Evolutionary conservation across 495 filamentous ascomycete genomes (phyloP), one percentile per base, ranked within the genome.

Genomic region (Letharia columbiana): DNA sequence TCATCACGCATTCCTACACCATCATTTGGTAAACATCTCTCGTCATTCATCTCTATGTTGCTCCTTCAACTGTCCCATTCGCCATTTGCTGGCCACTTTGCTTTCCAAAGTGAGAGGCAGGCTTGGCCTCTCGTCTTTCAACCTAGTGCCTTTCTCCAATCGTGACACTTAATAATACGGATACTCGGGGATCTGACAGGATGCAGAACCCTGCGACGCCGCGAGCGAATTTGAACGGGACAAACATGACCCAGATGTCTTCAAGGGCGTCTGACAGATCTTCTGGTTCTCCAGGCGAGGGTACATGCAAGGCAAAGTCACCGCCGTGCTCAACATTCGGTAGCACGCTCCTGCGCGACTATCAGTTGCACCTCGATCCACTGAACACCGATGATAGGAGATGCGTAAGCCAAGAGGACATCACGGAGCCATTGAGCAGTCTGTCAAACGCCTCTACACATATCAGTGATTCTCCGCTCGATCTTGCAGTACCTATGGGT

Each of bases 331-430:
- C 71, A 39, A 50, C 57, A 2, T 41, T 74, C 49, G 76, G 73
- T 37, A 73, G 70, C 65, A 68, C 73, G 18, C 70, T 76, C 23
- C 71, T 71, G 12, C 67, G 72, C 23, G 76, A 75, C 64, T 73
- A 74, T 41, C 62, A 67, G 12, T 66, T 69, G 9, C 71, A 76
- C 60, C 71, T 75, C 33, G 70, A 70, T 50, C 70, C 72, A 40
- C 61, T 74, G 57, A 74, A 74, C 62, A 74, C 71, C n/a, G 65
- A 63, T n/a, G 66, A 67, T 17, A 66, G 63, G n/a, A 64, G 64
- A 23, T 61, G 59, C 31, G 59, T 47, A 42, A 60, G 60, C 44
- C 67, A 74, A 64, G 67, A 74, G 23, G 35, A 65, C 60, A 59
- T 69, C 39, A 50, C 68, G 58, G 71, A 75, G 61, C 54, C 68